These are phyloP conservation scores for Tulasnella sp. DNA, from an alignment of 768 basidiomycete genomes.

Conservation along the genomic window DNA sequence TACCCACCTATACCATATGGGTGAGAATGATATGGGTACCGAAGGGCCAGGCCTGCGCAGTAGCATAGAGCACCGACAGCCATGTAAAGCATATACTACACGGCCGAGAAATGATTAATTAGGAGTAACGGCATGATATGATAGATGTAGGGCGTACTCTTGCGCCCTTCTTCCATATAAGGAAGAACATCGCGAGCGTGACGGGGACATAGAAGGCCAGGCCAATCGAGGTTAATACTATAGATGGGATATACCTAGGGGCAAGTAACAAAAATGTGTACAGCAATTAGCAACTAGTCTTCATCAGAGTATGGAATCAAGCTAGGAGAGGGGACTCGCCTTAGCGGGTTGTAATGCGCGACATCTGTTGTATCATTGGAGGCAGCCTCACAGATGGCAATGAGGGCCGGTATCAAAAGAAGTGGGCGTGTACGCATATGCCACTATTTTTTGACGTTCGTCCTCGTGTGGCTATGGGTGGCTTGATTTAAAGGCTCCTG, in stretches of 20 bases:
- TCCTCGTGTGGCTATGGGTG: no score
- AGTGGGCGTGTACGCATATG: no score
- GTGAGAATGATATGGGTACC: slow-evolving; percentile 44
- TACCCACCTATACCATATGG: slow-evolving; percentile 37
- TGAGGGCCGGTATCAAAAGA: no score
- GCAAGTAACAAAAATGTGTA: neutral
- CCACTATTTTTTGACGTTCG: no score
- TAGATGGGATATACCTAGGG: slow-evolving; percentile 35
- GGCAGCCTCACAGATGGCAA: no score
- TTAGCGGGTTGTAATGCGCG: slow-evolving; percentile 45
- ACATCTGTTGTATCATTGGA: slow-evolving; percentile 29
- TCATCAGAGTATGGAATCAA: neutral
- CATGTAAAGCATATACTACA: slow-evolving; percentile 47
- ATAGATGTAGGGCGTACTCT: slow-evolving; percentile 16
- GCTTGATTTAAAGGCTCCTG: no score
- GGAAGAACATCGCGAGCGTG: slow-evolving; percentile 35
- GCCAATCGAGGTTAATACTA: slow-evolving; percentile 39
- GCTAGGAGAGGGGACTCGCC: slow-evolving; percentile 26
- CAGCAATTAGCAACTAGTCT: no score
- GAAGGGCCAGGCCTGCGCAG: slow-evolving; percentile 40
- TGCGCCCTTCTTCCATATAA: slow-evolving; percentile 36
- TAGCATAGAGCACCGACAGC: slow-evolving; percentile 47
- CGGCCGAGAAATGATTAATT: neutral
- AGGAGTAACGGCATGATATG: slow-evolving; percentile 11
- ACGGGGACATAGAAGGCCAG: slow-evolving; percentile 32